phyloP scores from a whole-genome alignment of 441 rosid genomes.

The Populus trichocarpa region DNA sequence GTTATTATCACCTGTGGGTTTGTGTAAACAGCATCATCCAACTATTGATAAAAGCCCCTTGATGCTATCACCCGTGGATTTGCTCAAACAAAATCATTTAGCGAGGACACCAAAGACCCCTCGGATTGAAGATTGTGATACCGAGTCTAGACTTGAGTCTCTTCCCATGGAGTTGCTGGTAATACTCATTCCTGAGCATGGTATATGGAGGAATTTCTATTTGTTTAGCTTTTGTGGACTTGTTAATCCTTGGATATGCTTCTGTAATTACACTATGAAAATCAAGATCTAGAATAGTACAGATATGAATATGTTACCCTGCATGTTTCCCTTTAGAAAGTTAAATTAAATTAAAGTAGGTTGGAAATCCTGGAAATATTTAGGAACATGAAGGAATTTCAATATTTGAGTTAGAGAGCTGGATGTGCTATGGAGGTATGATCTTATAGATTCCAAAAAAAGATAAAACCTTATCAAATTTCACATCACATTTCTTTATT shows the following conservation, averaged over 20 bases:
- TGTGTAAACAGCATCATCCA: constrained; percentile 40
- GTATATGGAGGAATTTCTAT: background rate
- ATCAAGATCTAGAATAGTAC: background rate
- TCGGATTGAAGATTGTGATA: constrained; percentile 40
- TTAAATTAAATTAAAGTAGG: background rate
- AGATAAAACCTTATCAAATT: background rate
- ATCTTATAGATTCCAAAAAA: background rate
- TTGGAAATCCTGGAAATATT: background rate
- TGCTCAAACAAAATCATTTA: constrained; percentile 44
- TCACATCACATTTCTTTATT: background rate
- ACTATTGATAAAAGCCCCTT: constrained; percentile 43
- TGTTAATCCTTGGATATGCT: background rate
- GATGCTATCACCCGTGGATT: constrained; percentile 60
- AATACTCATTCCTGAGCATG: constrained; percentile 3
- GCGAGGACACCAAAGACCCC: constrained; percentile 80
- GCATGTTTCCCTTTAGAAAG: background rate
- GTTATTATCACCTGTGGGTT: constrained; percentile 59
- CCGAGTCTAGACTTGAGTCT: constrained; percentile 75
- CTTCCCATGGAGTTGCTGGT: constrained; percentile 94
- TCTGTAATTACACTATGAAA: background rate
- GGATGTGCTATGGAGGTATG: background rate
- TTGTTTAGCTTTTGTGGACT: background rate
- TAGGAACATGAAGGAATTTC: background rate
- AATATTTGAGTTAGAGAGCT: background rate
- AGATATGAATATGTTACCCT: background rate